Percentiles rank a stretch among this genome's conserved stretches.
phyloP scores from a whole-genome alignment of 2,329 filamentous ascomycete genomes.

The Aspergillus sp. region DNA sequence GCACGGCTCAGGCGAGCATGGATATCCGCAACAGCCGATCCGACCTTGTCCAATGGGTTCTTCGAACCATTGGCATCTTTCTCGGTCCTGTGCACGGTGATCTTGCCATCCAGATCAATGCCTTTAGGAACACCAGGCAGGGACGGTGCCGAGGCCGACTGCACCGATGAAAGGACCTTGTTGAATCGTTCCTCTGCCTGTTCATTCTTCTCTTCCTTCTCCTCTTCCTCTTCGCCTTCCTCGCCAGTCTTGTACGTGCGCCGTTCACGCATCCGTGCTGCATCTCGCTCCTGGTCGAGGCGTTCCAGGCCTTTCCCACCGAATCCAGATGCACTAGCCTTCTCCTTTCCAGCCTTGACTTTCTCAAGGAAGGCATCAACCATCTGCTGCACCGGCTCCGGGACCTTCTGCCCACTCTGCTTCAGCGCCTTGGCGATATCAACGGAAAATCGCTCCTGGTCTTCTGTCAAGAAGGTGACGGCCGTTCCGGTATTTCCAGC shows the following conservation, averaged over 20 bases:
- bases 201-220: slow-evolving; percentile 67
- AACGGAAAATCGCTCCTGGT: slow-evolving; percentile 85
- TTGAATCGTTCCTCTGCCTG: slow-evolving; percentile 57
- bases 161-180: slow-evolving; percentile 64
- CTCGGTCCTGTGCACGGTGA: slow-evolving; percentile 71
- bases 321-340: slow-evolving; percentile 79
- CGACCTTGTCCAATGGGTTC: slow-evolving; percentile 79
- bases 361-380: slow-evolving; percentile 76
- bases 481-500: slow-evolving; percentile 93
- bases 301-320: slow-evolving; percentile 92
- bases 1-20: slow-evolving; percentile 86
- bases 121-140: slow-evolving; percentile 52
- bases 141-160: slow-evolving; percentile 56
- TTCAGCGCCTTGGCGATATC: slow-evolving; percentile 90
- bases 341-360: slow-evolving; percentile 88
- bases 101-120: slow-evolving; percentile 65
- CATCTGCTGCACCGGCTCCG: slow-evolving; percentile 63
- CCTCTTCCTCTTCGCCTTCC: slow-evolving; percentile 72
- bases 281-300: slow-evolving; percentile 86
- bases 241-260: slow-evolving; percentile 90
- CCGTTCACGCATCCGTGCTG: slow-evolving; percentile 79
- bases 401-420: slow-evolving; percentile 82
- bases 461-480: slow-evolving; percentile 87
- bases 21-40: slow-evolving; percentile 86
- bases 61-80: slow-evolving; percentile 51